phyloP scores from a whole-genome alignment of 129 eudicot genomes.

The Escallonia herrerae region DNA sequence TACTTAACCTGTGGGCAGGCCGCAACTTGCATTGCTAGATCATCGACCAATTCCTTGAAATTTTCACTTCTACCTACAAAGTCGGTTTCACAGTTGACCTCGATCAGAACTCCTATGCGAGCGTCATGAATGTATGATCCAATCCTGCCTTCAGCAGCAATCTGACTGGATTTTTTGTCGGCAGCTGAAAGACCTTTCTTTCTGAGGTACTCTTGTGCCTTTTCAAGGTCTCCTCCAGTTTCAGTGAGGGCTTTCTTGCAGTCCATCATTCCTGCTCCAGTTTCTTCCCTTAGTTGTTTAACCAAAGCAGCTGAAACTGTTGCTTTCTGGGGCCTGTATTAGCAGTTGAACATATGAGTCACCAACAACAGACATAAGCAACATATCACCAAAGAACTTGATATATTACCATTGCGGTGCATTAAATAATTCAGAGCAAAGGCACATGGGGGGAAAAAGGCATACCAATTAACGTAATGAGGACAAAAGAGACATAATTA shows the following conservation, averaged over 20 bases:
- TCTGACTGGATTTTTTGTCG: constrained; percentile 79
- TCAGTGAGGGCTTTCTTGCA: constrained; percentile 97
- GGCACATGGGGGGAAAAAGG: too few species aligned
- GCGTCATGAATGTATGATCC: constrained; percentile 95
- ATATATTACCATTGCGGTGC: too few species aligned
- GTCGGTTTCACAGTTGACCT: constrained; percentile 96
- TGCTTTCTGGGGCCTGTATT: constrained; percentile 56
- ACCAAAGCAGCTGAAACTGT: constrained; percentile 81
- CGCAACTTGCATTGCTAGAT: constrained; percentile 96
- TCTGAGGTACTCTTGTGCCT: constrained; percentile 88
- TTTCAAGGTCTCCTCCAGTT: constrained; percentile 80
- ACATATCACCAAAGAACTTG: too few species aligned
- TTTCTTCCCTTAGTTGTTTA: constrained; percentile 88
- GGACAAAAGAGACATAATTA: too few species aligned
- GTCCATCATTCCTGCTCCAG: constrained; percentile 99
- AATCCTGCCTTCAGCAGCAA: constrained; percentile 93
- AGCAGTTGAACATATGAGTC: background rate
- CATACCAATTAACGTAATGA: too few species aligned
- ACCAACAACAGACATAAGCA: background rate
- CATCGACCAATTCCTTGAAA: constrained; percentile 80
- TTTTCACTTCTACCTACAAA: constrained; percentile 82
- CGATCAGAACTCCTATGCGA: constrained; percentile 93
- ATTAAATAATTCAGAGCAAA: too few species aligned
- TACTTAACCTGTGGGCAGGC: constrained; percentile 81
- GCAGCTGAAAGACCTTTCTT: constrained; percentile 94